phyloP scores from a whole-genome alignment of 2,329 filamentous ascomycete genomes.

The Trematosphaeria pertusa region DNA sequence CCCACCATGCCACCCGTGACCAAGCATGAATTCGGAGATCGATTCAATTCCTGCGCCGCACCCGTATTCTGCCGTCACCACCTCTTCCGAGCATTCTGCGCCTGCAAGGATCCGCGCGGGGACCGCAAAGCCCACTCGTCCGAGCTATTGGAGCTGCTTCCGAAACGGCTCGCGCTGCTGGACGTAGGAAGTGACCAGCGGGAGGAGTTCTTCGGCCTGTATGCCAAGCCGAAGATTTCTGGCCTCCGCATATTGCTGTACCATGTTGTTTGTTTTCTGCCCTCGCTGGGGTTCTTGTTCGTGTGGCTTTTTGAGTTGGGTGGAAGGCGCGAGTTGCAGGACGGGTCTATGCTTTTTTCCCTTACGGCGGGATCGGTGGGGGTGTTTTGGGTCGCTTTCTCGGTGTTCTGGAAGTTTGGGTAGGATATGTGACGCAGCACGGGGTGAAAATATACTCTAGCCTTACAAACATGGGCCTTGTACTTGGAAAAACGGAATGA shows the following conservation, averaged over 20 bases:
- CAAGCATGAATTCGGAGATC: slow-evolving; percentile 12
- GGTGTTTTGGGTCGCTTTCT: slow-evolving; percentile 12
- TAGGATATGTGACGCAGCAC: too few relatives aligned
- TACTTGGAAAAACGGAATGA: too few relatives aligned
- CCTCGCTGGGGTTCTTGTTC: slow-evolving; percentile 11
- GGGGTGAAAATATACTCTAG: too few relatives aligned
- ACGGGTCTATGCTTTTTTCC: slow-evolving; percentile 9
- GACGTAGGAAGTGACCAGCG: slow-evolving; percentile 6
- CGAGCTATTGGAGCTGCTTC: slow-evolving; percentile 9
- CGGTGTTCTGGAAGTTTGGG: too few relatives aligned
- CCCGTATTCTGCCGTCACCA: not conserved
- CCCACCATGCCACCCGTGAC: slow-evolving; percentile 12
- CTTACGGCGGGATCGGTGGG: slow-evolving; percentile 9
- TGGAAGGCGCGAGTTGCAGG: slow-evolving; percentile 8
- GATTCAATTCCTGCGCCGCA: slow-evolving; percentile 6
- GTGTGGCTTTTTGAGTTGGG: slow-evolving; percentile 16
- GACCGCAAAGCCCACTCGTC: slow-evolving; percentile 1
- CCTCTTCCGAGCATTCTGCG: not conserved
- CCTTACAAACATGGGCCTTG: too few relatives aligned
- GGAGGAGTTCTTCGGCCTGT: slow-evolving; percentile 12
- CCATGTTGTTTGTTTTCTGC: slow-evolving; percentile 9
- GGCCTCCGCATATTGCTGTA: slow-evolving; percentile 6
- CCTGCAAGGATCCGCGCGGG: not conserved
- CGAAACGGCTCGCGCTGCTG: slow-evolving; percentile 5
- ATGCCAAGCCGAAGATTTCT: slow-evolving; percentile 6